Conservation (phyloP, 73 alveolate genomes). For the Symbiodinium pilosum region DNA sequence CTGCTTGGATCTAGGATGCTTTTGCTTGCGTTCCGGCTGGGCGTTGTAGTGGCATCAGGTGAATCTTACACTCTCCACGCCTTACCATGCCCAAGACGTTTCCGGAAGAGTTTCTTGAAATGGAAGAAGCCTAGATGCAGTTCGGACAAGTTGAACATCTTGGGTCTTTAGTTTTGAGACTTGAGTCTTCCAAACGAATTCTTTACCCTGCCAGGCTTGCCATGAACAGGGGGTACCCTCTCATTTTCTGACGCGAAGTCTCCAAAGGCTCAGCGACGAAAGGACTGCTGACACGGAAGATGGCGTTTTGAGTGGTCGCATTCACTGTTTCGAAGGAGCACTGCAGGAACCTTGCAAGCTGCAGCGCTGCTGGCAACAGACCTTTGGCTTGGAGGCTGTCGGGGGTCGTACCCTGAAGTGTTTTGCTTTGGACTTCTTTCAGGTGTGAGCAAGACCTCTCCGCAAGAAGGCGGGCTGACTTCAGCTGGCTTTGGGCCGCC, state of each 20-base stretch:
- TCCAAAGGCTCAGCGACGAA: constrained; percentile 56
- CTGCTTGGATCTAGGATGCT: too few relatives aligned
- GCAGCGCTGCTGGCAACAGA: constrained; percentile 71
- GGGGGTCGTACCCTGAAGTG: background rate
- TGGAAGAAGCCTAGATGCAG: too few relatives aligned
- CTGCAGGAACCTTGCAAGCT: constrained; percentile 72
- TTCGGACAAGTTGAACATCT: too few relatives aligned
- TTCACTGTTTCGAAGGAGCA: constrained; percentile 15
- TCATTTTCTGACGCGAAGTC: constrained; percentile 51
- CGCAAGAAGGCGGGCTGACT: constrained; percentile 33
- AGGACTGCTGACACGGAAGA: background rate
- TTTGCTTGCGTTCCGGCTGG: too few relatives aligned
- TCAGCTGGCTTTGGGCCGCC: too few relatives aligned
- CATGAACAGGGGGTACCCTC: constrained; percentile 60
- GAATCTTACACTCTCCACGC: too few relatives aligned
- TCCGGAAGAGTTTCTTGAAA: too few relatives aligned
- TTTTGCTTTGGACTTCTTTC: background rate
- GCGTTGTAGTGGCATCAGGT: too few relatives aligned
- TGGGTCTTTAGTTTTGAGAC: too few relatives aligned
- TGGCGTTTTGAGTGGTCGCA: too few relatives aligned
- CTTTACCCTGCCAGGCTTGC: constrained; percentile 49
- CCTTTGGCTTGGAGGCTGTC: constrained; percentile 52
- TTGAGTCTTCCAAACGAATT: too few relatives aligned
- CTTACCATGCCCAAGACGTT: too few relatives aligned
- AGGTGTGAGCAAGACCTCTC: constrained; percentile 41